Base-by-base conservation (phyloP, 192 early-diverging fungal genomes). In the Gorgonomyces haynaldii region DNA sequence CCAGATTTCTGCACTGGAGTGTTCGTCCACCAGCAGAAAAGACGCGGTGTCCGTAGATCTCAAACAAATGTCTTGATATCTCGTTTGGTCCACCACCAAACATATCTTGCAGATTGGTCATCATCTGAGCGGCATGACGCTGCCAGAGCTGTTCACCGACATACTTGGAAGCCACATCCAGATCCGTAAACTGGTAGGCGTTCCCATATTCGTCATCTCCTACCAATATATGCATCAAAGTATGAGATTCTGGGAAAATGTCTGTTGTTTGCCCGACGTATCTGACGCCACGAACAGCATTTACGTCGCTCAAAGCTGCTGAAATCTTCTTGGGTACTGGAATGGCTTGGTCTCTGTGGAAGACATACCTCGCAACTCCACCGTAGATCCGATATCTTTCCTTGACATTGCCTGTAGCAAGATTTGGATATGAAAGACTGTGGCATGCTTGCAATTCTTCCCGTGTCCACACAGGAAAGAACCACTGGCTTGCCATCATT, bases 11-110 rank as follows among this genome's bases (percentile, higher is more conserved):
- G 27, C 53, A 55, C 25, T 55, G 0, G 53, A 57, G 53, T n/a
- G 53, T 57, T 57, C 53, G 13, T 15, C 53, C 53, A 55, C 50
- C 50, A 34, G 4, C 19, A 55, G 53, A 55, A 55, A 55, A 55
- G 9, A 57, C 53, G 8, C 1, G 16, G 27, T 53, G 52, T 45
- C 52, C 45, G 20, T 53, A 53, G 27, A 42, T 53, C 45, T 53
- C 52, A 53, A 53, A 53, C 45, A 42, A 53, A 53, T 53, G 52
- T 43, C 52, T 35, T 53, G 52, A 53, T 24, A 53, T 53, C 45
- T 53, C 52, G 42, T 53, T 53, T 1, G 52, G 52, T 9, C 52
- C 0, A 27, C 50, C 26, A 29, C 51, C 40, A 20, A 53, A 53
- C 52, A 53, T 53, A 2, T 53, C 52, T 54, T 54, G 1, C 15